Conservation (phyloP, 306 rosid species). For the Urtica urens region DNA sequence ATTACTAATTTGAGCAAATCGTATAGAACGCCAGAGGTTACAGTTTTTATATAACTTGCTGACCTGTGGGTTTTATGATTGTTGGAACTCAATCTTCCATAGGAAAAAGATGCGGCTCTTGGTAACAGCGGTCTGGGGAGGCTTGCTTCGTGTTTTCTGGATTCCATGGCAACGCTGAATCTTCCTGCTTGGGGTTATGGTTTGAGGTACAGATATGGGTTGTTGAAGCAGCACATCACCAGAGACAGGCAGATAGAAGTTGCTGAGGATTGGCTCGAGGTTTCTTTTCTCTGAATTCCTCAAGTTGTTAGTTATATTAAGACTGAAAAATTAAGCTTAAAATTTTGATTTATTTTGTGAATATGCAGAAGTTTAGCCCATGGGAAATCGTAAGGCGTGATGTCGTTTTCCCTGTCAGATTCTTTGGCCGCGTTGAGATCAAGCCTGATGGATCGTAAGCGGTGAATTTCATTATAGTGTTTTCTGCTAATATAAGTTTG, state of each 20-base stretch:
- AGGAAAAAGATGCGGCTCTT: conserved; percentile 98
- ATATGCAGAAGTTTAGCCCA: conserved; percentile 82
- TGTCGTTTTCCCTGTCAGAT: conserved; percentile 60
- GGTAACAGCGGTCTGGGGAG: conserved; percentile 98
- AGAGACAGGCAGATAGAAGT: conserved; percentile 78
- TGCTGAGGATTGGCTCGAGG: conserved; percentile 99
- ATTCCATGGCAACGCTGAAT: conserved; percentile 92
- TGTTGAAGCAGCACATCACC: conserved; percentile 76
- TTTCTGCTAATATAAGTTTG: too few relatives aligned
- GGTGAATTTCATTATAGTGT: too few relatives aligned
- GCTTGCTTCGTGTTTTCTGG: conserved; percentile 95
- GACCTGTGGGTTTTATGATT: conserved; percentile 13
- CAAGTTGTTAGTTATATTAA: conserved; percentile 7
- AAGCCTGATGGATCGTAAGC: conserved; percentile 81
- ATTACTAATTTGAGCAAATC: too few relatives aligned
- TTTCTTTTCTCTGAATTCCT: conserved; percentile 29
- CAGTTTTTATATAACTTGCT: too few relatives aligned
- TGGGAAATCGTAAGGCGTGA: conserved; percentile 99
- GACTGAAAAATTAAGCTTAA: conserved; percentile 12
- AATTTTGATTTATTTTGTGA: conserved; percentile 8
- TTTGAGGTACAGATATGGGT: conserved; percentile 81
- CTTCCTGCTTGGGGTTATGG: conserved; percentile 98
- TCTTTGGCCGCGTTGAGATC: conserved; percentile 82
- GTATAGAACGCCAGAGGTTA: too few relatives aligned
- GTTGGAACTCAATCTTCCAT: conserved; percentile 17